Percentiles rank a stretch among this genome's conserved stretches.
Evolutionary conservation across 179 eudicot species (phyloP).

Genomic region (Silene noctiflora): DNA sequence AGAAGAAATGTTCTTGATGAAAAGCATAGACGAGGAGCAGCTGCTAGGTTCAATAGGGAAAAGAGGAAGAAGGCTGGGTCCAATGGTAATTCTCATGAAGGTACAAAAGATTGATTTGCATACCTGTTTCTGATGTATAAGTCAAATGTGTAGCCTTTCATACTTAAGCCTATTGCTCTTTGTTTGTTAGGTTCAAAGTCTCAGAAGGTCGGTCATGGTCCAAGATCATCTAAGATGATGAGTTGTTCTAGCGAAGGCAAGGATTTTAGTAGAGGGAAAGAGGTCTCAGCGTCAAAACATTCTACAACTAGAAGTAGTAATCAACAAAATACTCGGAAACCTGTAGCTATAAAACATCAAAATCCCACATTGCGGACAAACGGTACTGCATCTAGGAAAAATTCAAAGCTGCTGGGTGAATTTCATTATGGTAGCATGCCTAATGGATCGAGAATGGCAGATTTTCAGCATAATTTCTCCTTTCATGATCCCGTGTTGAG

Average conservation of each 20-base stretch:
- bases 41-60: constrained; percentile 53
- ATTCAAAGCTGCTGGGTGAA: constrained; percentile 21
- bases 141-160: constrained; percentile 4
- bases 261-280: constrained; percentile 21
- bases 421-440: constrained; percentile 22
- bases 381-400: constrained; percentile 30
- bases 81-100: constrained; percentile 21
- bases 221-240: constrained; percentile 28
- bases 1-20: constrained; percentile 59
- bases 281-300: constrained; percentile 23
- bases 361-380: constrained; percentile 15
- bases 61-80: constrained; percentile 33
- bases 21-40: constrained; percentile 69
- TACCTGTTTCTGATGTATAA: constrained; percentile 3
- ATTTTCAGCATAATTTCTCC: constrained; percentile 14
- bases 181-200: constrained; percentile 38
- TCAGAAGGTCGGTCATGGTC: constrained; percentile 31
- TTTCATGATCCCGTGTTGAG: constrained; percentile 8
- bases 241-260: constrained; percentile 28
- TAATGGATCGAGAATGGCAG: constrained; percentile 11
- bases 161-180: not conserved
- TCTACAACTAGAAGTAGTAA: constrained; percentile 8
- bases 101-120: constrained; percentile 28
- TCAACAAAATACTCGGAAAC: constrained; percentile 16
- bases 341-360: constrained; percentile 22